These are phyloP conservation scores for Beta vulgaris DNA, from an alignment of 148 eudicot genomes.

Conservation along the genomic window DNA sequence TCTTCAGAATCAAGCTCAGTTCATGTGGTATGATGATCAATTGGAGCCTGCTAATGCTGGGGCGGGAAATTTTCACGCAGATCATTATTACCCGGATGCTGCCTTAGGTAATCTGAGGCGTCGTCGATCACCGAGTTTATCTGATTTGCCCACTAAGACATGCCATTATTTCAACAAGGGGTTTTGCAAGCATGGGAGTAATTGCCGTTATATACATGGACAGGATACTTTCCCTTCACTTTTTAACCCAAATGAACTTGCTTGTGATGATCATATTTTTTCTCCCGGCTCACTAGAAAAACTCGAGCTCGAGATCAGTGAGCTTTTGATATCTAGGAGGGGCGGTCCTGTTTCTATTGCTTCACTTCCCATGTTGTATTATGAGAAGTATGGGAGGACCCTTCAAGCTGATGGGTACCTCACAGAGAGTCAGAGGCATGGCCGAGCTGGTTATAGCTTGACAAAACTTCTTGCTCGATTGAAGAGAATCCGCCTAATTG, in stretches of 20 bases:
- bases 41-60: conserved; percentile 33
- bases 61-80: conserved; percentile 28
- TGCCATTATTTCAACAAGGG: conserved; percentile 83
- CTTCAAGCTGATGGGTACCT: conserved; percentile 68
- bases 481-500: conserved; percentile 45
- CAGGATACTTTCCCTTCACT: conserved; percentile 35
- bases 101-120: conserved; percentile 28
- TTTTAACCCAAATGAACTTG: conserved; percentile 40
- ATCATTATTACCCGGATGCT: conserved; percentile 42
- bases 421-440: conserved; percentile 72
- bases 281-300: conserved; percentile 46
- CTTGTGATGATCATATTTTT: conserved; percentile 39
- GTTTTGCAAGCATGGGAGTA: conserved; percentile 74
- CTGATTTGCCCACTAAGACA: conserved; percentile 57
- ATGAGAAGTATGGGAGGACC: conserved; percentile 44
- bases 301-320: conserved; percentile 49
- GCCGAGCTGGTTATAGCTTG: conserved; percentile 64
- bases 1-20: conserved; percentile 33
- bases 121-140: conserved; percentile 38
- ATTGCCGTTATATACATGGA: conserved; percentile 71
- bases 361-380: conserved; percentile 51
- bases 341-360: conserved; percentile 54
- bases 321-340: conserved; percentile 46
- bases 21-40: conserved; percentile 41
- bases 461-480: conserved; percentile 59